Conservation (phyloP, 805 yeast genomes). For the Cyberlindnera americana region DNA sequence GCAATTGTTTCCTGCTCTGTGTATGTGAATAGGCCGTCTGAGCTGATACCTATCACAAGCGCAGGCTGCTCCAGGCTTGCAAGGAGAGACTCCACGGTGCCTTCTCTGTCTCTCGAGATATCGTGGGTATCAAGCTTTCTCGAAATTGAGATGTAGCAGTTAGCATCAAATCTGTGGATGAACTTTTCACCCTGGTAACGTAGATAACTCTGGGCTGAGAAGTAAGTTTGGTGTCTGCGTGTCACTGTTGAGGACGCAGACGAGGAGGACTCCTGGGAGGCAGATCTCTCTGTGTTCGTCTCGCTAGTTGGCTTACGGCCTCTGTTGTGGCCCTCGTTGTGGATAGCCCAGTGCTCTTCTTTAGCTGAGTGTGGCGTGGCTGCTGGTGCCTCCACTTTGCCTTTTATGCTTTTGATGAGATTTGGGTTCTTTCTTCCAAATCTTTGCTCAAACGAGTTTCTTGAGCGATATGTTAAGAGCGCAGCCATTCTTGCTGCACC, state of each 20-base stretch:
- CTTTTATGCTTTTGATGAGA: slow-evolving; percentile 15
- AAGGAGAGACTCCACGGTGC: slow-evolving; percentile 47
- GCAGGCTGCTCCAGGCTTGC: slow-evolving; percentile 66
- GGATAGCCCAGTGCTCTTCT: slow-evolving; percentile 79
- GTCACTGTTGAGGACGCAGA: slow-evolving; percentile 23
- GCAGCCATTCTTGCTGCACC: slow-evolving; percentile 99
- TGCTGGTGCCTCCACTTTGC: not conserved
- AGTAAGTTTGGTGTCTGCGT: slow-evolving; percentile 48
- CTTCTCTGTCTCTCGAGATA: slow-evolving; percentile 69
- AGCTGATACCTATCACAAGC: slow-evolving; percentile 80
- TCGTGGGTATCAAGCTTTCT: slow-evolving; percentile 95
- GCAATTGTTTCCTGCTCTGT: slow-evolving; percentile 88
- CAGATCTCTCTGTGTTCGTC: slow-evolving; percentile 19
- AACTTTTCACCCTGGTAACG: slow-evolving; percentile 94
- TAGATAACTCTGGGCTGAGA: slow-evolving; percentile 92
- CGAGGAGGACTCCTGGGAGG: slow-evolving; percentile 29
- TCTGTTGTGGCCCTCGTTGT: slow-evolving; percentile 73
- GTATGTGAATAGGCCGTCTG: slow-evolving; percentile 90
- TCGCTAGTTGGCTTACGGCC: slow-evolving; percentile 23
- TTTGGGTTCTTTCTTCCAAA: slow-evolving; percentile 83
- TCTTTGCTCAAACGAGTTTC: slow-evolving; percentile 86
- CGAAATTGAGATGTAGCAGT: slow-evolving; percentile 91
- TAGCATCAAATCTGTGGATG: slow-evolving; percentile 87
- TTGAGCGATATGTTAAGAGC: slow-evolving; percentile 82
- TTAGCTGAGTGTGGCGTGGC: slow-evolving; percentile 42